Conservation (phyloP, 257 asterid species). For the Forsythia viridissima region DNA sequence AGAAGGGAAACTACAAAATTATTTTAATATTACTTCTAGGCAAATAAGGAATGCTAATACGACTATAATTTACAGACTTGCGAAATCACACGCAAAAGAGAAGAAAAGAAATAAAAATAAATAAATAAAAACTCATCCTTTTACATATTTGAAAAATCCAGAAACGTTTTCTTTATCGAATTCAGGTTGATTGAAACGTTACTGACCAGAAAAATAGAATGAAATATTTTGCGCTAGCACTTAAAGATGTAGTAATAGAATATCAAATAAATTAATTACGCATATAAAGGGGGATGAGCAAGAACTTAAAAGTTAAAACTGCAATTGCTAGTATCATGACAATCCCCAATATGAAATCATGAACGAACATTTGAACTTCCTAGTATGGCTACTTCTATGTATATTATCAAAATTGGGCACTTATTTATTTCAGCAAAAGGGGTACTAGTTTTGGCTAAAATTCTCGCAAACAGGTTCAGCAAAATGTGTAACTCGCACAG, state of each 20-base stretch:
- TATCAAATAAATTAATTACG: neutral
- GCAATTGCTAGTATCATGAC: neutral
- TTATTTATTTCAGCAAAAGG: slow-evolving; percentile 8
- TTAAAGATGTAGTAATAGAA: neutral
- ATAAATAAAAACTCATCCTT: neutral
- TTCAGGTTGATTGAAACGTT: neutral
- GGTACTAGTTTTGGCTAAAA: slow-evolving; percentile 11
- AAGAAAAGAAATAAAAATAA: neutral
- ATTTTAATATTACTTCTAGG: too few species aligned
- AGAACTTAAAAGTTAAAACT: neutral
- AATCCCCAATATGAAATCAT: neutral
- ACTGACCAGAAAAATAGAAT: neutral
- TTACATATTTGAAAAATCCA: neutral
- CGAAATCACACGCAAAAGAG: neutral
- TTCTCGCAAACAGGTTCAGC: neutral
- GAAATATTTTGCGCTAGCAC: neutral
- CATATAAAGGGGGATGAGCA: neutral
- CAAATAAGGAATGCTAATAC: too few species aligned
- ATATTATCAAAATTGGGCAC: neutral
- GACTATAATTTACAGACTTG: neutral
- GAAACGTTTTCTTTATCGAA: neutral
- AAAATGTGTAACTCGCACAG: neutral
- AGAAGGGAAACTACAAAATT: too few species aligned
- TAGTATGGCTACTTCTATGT: neutral
- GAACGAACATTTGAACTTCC: neutral